Base-by-base conservation (phyloP, 495 filamentous ascomycete species). In the Penicillium lagena region DNA sequence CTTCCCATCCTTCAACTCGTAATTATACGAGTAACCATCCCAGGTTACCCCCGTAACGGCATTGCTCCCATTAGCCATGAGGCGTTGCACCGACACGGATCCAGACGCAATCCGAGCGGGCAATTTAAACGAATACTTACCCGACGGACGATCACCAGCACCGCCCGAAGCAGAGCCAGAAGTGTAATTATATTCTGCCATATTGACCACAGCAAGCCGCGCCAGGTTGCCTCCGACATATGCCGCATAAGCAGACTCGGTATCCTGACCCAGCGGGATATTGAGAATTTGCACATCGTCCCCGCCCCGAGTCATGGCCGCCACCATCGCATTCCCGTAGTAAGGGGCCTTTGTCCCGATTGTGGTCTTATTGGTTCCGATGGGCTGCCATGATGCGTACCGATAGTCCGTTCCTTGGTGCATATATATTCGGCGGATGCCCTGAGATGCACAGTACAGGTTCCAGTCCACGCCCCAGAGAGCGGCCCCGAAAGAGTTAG, bases 391-490 rank as follows among this genome's bases (percentile, higher is more conserved):
- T 1, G 49, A 55, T 2, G 46, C 42, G 17, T 55, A 59, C 4
- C 52, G 46, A 30, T 58, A 58, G 35, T 55, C 41, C 1, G 50
- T 46, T 4, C 55, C 55, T 48, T 52, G 52, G 35, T 58, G 55
- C 7, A 58, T 52, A 10, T 58, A 40, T 9, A 55, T 45, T 12
- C 55, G 55, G 17, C 46, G 43, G 15, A 59, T 50, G 31, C 40
- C 42, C 52, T 59, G 45, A 10, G 36, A 83, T 44, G 1, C 83
- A 40, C 70, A 68, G 53, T 74, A 77, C n/a, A 84, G 66, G 50
- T 76, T 77, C 67, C 83, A 86, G 55, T 87, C 81, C 9, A 85
- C 54, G 29, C 67, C 77, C 83, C 83, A 87, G 30, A 86, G 76
- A 0, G 83, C 81, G 11, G 83, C 82, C 35, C 83, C 83, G 59